Conservation (phyloP, 2,329 filamentous ascomycete genomes). For the Neofusicoccum kwambonambiense region DNA sequence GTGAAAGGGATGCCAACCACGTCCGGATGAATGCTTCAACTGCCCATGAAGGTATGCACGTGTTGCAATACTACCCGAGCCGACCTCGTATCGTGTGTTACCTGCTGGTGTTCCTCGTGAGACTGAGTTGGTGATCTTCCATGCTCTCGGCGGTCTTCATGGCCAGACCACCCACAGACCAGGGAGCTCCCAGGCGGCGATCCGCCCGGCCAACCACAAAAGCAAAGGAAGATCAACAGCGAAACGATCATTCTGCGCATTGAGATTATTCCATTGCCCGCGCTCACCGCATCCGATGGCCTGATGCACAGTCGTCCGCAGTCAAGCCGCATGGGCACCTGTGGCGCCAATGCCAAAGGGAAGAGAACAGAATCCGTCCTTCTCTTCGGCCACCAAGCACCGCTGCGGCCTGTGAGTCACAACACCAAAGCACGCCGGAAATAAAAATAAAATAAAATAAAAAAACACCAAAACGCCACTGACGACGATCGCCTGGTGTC, state of each 20-base stretch:
- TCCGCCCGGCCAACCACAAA: not conserved
- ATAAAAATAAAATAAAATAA: too few species aligned
- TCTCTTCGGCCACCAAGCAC: not conserved
- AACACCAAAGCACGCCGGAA: not conserved
- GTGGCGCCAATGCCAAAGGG: too few species aligned
- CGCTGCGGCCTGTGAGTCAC: not conserved
- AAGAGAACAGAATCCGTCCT: not conserved
- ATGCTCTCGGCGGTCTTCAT: not conserved
- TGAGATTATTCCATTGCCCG: too few species aligned
- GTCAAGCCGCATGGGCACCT: too few species aligned
- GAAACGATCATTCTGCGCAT: too few species aligned
- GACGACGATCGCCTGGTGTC: not conserved
- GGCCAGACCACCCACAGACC: not conserved
- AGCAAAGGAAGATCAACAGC: not conserved
- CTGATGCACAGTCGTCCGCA: too few species aligned
- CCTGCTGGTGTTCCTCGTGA: not conserved
- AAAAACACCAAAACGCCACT: too few species aligned
- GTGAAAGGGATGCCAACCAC: too few species aligned
- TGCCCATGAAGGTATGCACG: too few species aligned
- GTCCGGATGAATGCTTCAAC: too few species aligned
- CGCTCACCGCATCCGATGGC: too few species aligned
- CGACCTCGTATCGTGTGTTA: not conserved
- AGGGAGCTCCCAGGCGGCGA: not conserved
- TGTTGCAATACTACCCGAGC: not conserved
- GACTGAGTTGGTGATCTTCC: too few species aligned